Percentiles rank a stretch among this genome's conserved stretches.
Evolutionary conservation across 169 alveolate genomes (phyloP).

Genomic region (Cryptosporidium baileyi): DNA sequence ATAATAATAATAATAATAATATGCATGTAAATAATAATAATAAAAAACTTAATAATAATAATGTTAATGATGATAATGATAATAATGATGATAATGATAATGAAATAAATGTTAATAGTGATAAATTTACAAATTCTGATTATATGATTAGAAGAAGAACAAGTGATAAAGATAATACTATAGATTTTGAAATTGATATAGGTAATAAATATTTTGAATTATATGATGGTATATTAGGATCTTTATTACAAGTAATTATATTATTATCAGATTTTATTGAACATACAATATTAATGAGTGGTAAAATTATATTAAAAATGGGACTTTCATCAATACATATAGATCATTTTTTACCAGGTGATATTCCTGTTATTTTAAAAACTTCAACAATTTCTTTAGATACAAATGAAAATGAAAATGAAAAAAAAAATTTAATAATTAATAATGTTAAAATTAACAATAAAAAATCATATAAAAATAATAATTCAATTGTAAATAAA

Average conservation of each 20-base stretch:
- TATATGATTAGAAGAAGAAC: not conserved
- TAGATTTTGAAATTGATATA: not conserved
- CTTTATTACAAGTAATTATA: not conserved
- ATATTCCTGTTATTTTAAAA: conserved; percentile 86
- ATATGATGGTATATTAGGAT: conserved; percentile 28
- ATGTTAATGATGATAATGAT: not conserved
- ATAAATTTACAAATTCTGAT: not conserved
- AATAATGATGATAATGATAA: too few relatives aligned
- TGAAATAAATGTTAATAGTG: not conserved
- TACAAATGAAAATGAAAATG: conserved; percentile 66
- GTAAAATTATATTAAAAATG: conserved; percentile 7
- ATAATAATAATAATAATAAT: too few relatives aligned
- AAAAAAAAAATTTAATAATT: not conserved
- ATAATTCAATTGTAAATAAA: not conserved
- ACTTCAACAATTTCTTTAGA: conserved; percentile 73
- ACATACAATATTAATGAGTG: conserved; percentile 10
- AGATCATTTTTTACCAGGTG: conserved; percentile 89
- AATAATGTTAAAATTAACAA: not conserved
- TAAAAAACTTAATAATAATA: not conserved
- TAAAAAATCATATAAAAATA: conserved; percentile 11
- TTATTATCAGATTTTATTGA: conserved; percentile 21
- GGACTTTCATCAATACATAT: conserved; percentile 75
- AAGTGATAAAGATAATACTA: not conserved
- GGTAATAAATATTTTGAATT: not conserved
- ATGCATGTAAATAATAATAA: too few relatives aligned